These are phyloP conservation scores for Phlyctochytrium bullatum DNA, from an alignment of 192 early-diverging fungal species.

Conservation along the genomic window DNA sequence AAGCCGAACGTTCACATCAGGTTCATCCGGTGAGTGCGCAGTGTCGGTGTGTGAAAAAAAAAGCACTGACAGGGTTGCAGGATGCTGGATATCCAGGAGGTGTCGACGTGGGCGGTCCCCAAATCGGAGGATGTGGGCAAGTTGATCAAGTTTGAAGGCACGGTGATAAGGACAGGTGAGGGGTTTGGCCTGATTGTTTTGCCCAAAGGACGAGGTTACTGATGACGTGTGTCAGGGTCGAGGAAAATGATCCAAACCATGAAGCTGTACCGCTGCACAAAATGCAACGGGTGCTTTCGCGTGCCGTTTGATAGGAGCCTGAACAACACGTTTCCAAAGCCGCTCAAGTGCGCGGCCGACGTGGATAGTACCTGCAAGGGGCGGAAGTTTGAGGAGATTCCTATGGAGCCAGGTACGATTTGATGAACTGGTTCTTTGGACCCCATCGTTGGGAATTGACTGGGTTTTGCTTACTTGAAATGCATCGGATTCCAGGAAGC, in stretches of 20 bases:
- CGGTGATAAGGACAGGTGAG: slow-evolving; percentile 59
- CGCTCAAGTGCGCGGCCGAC: slow-evolving; percentile 46
- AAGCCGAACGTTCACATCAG: slow-evolving; percentile 35
- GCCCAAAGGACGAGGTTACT: not conserved
- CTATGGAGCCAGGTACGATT: slow-evolving; percentile 29
- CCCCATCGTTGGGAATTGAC: not conserved
- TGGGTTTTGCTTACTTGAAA: not conserved
- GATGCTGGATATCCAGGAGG: slow-evolving; percentile 31
- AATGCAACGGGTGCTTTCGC: slow-evolving; percentile 56
- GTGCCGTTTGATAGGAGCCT: slow-evolving; percentile 64
- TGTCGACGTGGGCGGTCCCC: slow-evolving; percentile 51
- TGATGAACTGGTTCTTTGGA: slow-evolving; percentile 5
- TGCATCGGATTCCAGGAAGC: slow-evolving; percentile 28
- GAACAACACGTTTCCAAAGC: slow-evolving; percentile 56
- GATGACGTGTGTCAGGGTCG: slow-evolving; percentile 43
- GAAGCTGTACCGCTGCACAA: slow-evolving; percentile 48
- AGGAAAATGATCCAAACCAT: slow-evolving; percentile 69
- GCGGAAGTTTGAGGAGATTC: slow-evolving; percentile 48
- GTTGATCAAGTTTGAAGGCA: slow-evolving; percentile 60
- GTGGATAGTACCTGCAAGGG: slow-evolving; percentile 45
- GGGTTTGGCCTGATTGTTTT: too few species aligned
- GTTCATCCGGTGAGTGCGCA: slow-evolving; percentile 16
- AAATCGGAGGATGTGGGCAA: slow-evolving; percentile 57
- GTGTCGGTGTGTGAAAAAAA: not conserved
- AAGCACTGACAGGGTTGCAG: slow-evolving; percentile 6